Percentiles rank a stretch among this genome's conserved stretches.
phyloP scores from a whole-genome alignment of 2,329 filamentous ascomycete species.

The Pseudogymnoascus verrucosus region DNA sequence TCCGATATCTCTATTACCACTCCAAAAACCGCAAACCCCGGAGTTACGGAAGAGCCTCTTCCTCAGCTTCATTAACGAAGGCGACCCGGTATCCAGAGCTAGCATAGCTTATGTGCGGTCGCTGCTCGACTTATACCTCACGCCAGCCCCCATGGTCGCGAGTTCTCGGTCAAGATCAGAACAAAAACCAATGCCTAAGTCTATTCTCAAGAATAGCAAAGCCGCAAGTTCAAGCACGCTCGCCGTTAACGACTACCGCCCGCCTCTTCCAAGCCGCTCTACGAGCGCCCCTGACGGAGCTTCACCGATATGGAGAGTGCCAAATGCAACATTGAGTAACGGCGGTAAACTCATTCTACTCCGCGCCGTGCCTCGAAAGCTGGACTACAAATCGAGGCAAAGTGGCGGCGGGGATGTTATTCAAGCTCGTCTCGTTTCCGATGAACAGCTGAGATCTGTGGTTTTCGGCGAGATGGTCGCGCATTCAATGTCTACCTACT shows the following conservation, averaged over 20 bases:
- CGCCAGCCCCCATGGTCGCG: constrained; percentile 41
- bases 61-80: constrained; percentile 75
- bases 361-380: constrained; percentile 39
- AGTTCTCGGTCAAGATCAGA: constrained; percentile 8
- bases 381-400: constrained; percentile 39
- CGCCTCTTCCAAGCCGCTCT: constrained; percentile 15
- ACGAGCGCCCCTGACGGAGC: constrained; percentile 20
- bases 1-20: constrained; percentile 63
- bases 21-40: constrained; percentile 47
- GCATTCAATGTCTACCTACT: constrained; percentile 75
- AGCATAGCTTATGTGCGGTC: constrained; percentile 69
- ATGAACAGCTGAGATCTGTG: constrained; percentile 59
- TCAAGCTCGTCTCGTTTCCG: constrained; percentile 58
- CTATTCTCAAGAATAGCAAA: constrained; percentile 4
- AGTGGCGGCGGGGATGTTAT: constrained; percentile 51
- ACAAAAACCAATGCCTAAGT: constrained; percentile 6
- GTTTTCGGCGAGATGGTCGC: constrained; percentile 77
- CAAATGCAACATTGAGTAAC: constrained; percentile 58
- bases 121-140: constrained; percentile 61
- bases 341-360: constrained; percentile 63
- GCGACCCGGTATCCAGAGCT: constrained; percentile 70
- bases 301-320: constrained; percentile 54
- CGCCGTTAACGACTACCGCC: constrained; percentile 16
- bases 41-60: constrained; percentile 61
- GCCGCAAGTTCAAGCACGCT: constrained; percentile 20